Evolutionary conservation across 495 filamentous ascomycete genomes (phyloP).

Genomic region (Thermothielavioides terrestris): DNA sequence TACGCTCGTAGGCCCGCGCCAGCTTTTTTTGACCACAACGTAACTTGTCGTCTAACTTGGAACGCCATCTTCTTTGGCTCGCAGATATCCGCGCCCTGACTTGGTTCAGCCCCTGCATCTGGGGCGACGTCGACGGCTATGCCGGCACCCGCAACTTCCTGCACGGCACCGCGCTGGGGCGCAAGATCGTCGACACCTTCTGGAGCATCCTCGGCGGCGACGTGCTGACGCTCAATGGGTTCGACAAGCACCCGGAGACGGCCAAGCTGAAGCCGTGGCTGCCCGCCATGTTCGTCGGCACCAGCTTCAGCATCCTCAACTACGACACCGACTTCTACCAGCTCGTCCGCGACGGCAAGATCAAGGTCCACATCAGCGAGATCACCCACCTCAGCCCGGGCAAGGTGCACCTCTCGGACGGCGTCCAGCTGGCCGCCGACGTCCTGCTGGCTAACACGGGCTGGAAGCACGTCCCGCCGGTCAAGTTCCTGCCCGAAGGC

Average conservation of each 20-base stretch:
- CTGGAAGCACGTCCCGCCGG: constrained; percentile 51
- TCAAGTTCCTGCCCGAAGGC: constrained; percentile 51
- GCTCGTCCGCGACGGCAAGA: constrained; percentile 43
- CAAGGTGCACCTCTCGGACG: constrained; percentile 47
- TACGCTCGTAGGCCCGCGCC: constrained; percentile 11
- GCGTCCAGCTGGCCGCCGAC: constrained; percentile 46
- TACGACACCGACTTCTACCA: constrained; percentile 56
- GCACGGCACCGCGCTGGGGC: constrained; percentile 56
- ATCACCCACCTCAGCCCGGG: constrained; percentile 40
- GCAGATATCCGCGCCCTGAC: constrained; percentile 25
- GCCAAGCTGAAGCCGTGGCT: constrained; percentile 55
- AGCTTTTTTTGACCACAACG: too few species aligned
- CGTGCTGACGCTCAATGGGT: constrained; percentile 45
- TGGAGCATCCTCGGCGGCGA: constrained; percentile 52
- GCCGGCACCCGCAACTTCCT: constrained; percentile 40
- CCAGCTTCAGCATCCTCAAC: constrained; percentile 54
- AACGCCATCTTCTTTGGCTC: too few species aligned
- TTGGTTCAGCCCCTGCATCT: constrained; percentile 33
- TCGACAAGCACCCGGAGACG: constrained; percentile 49
- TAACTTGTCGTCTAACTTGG: background rate
- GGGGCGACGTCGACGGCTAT: constrained; percentile 31
- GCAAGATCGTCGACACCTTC: constrained; percentile 55
- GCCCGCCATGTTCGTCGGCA: constrained; percentile 50
- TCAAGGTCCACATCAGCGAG: constrained; percentile 52
- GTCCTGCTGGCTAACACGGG: constrained; percentile 56